A percentile compares a stretch with the other conserved stretches of the same genome.
phyloP scores from a whole-genome alignment of 1,284 basidiomycete genomes.

The Cutaneotrichosporon sp. region DNA sequence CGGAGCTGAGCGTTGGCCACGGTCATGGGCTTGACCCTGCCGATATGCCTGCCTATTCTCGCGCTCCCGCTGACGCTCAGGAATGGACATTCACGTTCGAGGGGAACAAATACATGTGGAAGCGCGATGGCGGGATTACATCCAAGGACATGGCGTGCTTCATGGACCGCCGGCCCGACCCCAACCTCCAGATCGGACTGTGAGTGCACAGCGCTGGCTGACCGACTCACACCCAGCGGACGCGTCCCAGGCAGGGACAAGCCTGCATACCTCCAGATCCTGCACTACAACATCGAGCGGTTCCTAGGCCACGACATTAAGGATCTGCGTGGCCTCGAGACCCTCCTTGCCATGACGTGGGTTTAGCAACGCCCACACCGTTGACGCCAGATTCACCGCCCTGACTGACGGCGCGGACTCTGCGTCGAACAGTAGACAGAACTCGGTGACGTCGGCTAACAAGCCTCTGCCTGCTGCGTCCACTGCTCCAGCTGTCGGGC shows the following conservation, averaged over 20 bases:
- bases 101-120: conserved; percentile 45
- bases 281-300: conserved; percentile 48
- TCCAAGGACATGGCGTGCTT: conserved; percentile 43
- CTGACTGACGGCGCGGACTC: neutral
- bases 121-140: conserved; percentile 28
- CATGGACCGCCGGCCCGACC: conserved; percentile 45
- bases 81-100: conserved; percentile 48
- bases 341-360: conserved; percentile 26
- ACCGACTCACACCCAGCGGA: conserved; percentile 23
- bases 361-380: neutral
- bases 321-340: conserved; percentile 44
- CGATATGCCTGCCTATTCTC: too few species aligned
- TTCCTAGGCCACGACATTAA: conserved; percentile 40
- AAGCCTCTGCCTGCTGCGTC: neutral
- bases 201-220: neutral
- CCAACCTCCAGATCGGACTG: conserved; percentile 35
- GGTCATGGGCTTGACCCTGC: too few species aligned
- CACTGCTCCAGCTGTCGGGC: neutral
- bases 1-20: too few species aligned
- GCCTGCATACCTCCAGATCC: conserved; percentile 38
- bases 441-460: neutral
- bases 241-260: conserved; percentile 29
- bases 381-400: neutral
- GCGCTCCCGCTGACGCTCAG: neutral
- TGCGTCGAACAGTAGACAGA: neutral